These are phyloP conservation scores for Senecio squalidus DNA, from an alignment of 140 eudicot species.

Conservation along the genomic window DNA sequence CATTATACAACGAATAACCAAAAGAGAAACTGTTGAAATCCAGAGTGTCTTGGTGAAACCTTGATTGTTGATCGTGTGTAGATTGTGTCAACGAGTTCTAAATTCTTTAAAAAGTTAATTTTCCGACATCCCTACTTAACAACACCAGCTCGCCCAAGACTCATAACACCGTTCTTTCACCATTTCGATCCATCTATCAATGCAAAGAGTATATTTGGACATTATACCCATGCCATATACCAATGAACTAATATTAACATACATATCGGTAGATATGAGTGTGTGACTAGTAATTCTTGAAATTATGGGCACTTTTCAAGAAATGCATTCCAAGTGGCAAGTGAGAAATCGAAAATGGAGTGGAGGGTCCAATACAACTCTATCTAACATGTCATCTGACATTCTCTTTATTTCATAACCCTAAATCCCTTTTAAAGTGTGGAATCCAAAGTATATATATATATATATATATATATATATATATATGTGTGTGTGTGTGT, in stretches of 20 bases:
- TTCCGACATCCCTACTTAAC: too few species aligned
- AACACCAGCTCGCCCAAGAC: too few species aligned
- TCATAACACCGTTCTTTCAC: too few species aligned
- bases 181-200: too few species aligned
- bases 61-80: constrained; percentile 6
- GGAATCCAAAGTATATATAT: constrained; percentile 39
- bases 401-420: constrained; percentile 36
- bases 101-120: not conserved
- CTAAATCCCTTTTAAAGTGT: constrained; percentile 33
- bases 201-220: too few species aligned
- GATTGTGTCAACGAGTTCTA: constrained; percentile 9
- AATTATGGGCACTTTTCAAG: constrained; percentile 16
- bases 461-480: not conserved
- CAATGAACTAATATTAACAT: constrained; percentile 4
- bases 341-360: constrained; percentile 19
- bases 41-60: constrained; percentile 1
- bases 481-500: constrained; percentile 2
- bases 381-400: constrained; percentile 42
- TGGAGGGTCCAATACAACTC: constrained; percentile 27
- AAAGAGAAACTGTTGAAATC: not conserved
- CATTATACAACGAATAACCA: not conserved
- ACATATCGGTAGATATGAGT: not conserved
- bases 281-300: constrained; percentile 7
- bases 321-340: constrained; percentile 34
- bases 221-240: too few species aligned